phyloP scores from a whole-genome alignment of 805 yeast genomes.

The Hanseniaspora pseudoguilliermondii region DNA sequence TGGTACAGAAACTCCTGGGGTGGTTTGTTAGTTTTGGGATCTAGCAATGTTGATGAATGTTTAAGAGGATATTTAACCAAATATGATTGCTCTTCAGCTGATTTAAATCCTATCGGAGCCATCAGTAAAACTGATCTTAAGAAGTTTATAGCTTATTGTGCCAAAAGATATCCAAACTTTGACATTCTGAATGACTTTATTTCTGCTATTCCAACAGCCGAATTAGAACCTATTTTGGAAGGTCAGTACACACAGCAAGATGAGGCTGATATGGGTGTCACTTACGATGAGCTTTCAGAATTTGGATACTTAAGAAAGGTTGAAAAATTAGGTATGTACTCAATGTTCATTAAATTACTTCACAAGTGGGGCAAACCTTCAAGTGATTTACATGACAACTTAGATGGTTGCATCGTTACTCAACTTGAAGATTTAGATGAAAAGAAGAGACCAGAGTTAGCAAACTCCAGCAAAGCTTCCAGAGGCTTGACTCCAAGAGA shows the following conservation, averaged over 20 bases:
- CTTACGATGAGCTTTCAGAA: constrained; percentile 81
- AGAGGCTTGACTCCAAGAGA: constrained; percentile 69
- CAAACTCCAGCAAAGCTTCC: constrained; percentile 24
- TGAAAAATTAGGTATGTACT: constrained; percentile 90
- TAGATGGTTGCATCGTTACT: constrained; percentile 7
- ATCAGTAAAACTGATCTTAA: constrained; percentile 89
- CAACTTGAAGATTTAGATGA: neutral
- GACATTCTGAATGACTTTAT: constrained; percentile 71
- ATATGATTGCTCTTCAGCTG: constrained; percentile 95
- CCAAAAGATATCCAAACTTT: constrained; percentile 43
- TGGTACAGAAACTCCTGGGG: constrained; percentile 62
- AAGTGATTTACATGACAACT: constrained; percentile 1
- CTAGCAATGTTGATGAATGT: constrained; percentile 96
- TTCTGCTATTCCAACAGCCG: constrained; percentile 94
- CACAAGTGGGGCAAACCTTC: constrained; percentile 56
- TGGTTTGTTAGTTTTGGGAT: constrained; percentile 81
- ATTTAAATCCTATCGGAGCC: constrained; percentile 97
- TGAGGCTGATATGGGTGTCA: constrained; percentile 96
- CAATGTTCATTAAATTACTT: constrained; percentile 78
- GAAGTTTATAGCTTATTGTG: constrained; percentile 71
- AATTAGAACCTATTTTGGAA: constrained; percentile 88
- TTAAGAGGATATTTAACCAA: constrained; percentile 90
- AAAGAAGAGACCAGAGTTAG: neutral
- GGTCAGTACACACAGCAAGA: constrained; percentile 79
- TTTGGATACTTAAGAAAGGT: constrained; percentile 87